Evolutionary conservation across 176 grass and related monocot species (phyloP).

Genomic region (Neostapfia colusana): DNA sequence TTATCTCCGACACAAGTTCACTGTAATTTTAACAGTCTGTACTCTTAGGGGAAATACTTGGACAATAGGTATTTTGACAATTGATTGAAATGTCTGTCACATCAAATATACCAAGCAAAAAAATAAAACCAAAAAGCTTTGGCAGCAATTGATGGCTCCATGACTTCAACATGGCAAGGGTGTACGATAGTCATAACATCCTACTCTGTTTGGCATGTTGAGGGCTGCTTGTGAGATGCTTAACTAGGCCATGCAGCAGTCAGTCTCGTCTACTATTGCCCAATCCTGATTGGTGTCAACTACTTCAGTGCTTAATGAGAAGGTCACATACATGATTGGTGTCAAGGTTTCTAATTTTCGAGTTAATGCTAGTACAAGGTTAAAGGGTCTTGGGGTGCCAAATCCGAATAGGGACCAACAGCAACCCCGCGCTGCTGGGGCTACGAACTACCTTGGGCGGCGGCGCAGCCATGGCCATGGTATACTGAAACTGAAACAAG

Average conservation of each 20-base stretch:
- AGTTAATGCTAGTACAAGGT: background rate
- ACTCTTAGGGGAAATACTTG: background rate
- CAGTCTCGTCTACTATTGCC: background rate
- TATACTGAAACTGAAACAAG: background rate
- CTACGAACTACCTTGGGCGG: background rate
- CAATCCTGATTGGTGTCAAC: background rate
- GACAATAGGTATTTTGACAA: background rate
- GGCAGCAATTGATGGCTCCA: background rate
- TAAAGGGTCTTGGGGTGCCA: background rate
- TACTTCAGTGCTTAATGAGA: background rate
- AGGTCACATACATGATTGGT: background rate
- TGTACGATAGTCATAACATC: background rate
- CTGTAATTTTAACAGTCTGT: background rate
- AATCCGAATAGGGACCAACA: background rate
- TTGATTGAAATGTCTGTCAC: background rate
- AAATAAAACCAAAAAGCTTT: background rate
- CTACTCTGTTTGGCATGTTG: background rate
- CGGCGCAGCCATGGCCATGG: background rate
- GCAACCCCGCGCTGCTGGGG: background rate
- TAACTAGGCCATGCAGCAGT: background rate
- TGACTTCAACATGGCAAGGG: no score
- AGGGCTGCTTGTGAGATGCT: background rate
- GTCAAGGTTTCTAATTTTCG: background rate
- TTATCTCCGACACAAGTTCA: background rate
- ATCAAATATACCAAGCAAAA: background rate